phyloP scores from a whole-genome alignment of 768 basidiomycete genomes.

The Leccinum barrowsii region DNA sequence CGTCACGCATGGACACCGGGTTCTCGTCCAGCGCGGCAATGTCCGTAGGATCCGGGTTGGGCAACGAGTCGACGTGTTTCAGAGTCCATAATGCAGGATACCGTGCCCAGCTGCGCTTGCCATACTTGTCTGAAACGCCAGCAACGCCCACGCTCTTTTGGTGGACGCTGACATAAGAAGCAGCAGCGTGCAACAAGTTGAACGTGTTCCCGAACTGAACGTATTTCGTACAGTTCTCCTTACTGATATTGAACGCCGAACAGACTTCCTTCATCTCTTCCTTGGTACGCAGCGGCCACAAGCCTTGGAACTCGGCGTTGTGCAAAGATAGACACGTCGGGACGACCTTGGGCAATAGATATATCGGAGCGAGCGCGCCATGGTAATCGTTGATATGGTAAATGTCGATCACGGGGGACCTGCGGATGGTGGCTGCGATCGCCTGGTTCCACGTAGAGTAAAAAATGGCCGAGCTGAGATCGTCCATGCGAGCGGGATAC shows the following conservation, averaged over 20 bases:
- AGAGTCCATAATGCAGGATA: constrained; percentile 96
- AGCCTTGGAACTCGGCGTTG: constrained; percentile 96
- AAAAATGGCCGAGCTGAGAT: constrained; percentile 93
- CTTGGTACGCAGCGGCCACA: constrained; percentile 94
- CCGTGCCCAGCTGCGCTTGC: constrained; percentile 94
- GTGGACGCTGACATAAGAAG: constrained; percentile 87
- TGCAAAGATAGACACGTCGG: constrained; percentile 90
- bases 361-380: constrained; percentile 86
- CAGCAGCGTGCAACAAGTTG: constrained; percentile 90
- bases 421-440: constrained; percentile 86
- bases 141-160: constrained; percentile 94
- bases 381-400: constrained; percentile 97
- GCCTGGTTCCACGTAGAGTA: constrained; percentile 99
- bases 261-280: constrained; percentile 99
- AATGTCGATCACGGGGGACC: constrained; percentile 83
- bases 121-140: constrained; percentile 97
- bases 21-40: constrained; percentile 88
- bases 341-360: constrained; percentile 86
- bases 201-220: constrained; percentile 98
- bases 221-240: constrained; percentile 94
- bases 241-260: constrained; percentile 96
- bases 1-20: constrained; percentile 64
- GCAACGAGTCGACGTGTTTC: constrained; percentile 91
- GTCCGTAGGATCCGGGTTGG: constrained; percentile 93
- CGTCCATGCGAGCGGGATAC: constrained; percentile 96